Evolutionary conservation across 257 asterid genomes (phyloP).

Genomic region (Solanum stenotomum): DNA sequence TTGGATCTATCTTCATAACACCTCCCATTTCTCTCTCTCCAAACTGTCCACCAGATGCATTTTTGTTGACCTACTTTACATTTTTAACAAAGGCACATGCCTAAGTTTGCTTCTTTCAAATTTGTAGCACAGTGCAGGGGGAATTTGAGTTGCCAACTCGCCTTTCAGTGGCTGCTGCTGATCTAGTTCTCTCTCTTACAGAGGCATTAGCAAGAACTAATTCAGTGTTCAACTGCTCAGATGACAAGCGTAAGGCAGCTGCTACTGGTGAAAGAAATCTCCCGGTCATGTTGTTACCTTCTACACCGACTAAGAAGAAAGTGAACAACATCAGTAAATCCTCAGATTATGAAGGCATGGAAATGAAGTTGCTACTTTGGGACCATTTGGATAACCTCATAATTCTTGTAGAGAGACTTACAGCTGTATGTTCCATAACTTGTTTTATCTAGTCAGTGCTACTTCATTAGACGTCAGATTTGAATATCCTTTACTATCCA

Average conservation of each 20-base stretch:
- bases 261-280: constrained; percentile 19
- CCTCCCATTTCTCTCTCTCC: too few species aligned
- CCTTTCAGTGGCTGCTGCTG: constrained; percentile 86
- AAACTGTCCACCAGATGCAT: too few species aligned
- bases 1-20: too few species aligned
- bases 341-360: constrained; percentile 35
- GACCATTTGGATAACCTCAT: constrained; percentile 52
- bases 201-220: constrained; percentile 57
- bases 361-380: constrained; percentile 66
- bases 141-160: constrained; percentile 93
- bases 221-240: constrained; percentile 20
- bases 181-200: constrained; percentile 60
- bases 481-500: not conserved
- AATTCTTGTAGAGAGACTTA: constrained; percentile 59
- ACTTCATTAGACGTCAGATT: not conserved
- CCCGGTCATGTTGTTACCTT: constrained; percentile 20
- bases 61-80: not conserved
- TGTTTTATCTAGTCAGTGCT: constrained; percentile 1
- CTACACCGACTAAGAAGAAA: constrained; percentile 22
- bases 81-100: not conserved
- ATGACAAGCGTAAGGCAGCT: constrained; percentile 34
- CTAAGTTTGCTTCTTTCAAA: constrained; percentile 14
- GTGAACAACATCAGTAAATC: constrained; percentile 23
- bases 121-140: constrained; percentile 60
- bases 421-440: constrained; percentile 46